These are phyloP conservation scores for Plenodomus tracheiphilus DNA, from an alignment of 2,329 filamentous ascomycete genomes.

Conservation along the genomic window DNA sequence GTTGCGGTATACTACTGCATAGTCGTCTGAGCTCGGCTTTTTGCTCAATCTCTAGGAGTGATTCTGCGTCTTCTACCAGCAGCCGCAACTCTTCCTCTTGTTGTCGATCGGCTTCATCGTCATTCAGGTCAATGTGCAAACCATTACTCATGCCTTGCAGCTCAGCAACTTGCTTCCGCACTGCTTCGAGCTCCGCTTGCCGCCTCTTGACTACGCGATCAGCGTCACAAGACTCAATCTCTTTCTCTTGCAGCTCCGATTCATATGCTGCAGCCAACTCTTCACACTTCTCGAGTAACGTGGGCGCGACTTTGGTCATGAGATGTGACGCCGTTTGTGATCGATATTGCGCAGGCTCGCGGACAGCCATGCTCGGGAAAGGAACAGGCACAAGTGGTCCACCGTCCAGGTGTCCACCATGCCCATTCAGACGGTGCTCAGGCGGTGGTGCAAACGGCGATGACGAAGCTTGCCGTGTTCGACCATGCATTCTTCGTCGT, in stretches of 20 bases:
- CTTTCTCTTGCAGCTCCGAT: constrained; percentile 73
- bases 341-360: constrained; percentile 41
- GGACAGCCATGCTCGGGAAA: constrained; percentile 25
- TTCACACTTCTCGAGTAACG: constrained; percentile 53
- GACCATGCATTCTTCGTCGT: constrained; percentile 61
- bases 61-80: constrained; percentile 46
- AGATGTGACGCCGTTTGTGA: constrained; percentile 59
- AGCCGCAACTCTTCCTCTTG: constrained; percentile 45
- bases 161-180: constrained; percentile 64
- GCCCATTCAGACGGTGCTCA: constrained; percentile 38
- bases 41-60: constrained; percentile 51
- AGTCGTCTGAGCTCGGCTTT: constrained; percentile 43
- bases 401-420: constrained; percentile 22
- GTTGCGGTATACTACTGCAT: constrained; percentile 24
- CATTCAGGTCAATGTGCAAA: constrained; percentile 34
- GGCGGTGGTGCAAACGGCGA: constrained; percentile 56
- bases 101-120: constrained; percentile 42
- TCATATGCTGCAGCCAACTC: constrained; percentile 62
- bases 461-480: constrained; percentile 72
- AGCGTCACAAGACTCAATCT: constrained; percentile 54
- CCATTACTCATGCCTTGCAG: constrained; percentile 42
- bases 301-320: constrained; percentile 64
- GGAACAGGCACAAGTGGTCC: constrained; percentile 30
- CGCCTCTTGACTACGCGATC: constrained; percentile 60
- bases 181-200: constrained; percentile 65